Evolutionary conservation across 129 eudicot species (phyloP).

Genomic region (Flaveria linearis): DNA sequence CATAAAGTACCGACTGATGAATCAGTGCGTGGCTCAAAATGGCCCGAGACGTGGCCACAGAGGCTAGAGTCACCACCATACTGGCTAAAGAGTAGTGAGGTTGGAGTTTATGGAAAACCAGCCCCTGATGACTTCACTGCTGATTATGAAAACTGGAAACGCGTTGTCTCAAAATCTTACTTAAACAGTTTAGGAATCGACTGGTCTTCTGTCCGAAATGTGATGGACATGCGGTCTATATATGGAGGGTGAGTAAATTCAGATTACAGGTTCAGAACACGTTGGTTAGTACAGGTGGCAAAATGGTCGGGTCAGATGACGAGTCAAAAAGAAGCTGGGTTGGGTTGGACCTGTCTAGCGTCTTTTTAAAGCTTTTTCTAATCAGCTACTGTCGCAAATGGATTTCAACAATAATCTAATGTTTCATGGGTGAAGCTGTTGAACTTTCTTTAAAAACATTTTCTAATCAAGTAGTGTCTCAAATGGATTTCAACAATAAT

Average conservation of each 20-base stretch:
- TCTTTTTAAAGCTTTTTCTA: no score
- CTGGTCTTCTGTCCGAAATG: conserved; percentile 66
- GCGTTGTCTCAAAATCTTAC: conserved; percentile 51
- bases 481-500: conserved; percentile 5
- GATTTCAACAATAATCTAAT: no score
- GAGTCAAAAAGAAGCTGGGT: not conserved
- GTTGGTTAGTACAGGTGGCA: not conserved
- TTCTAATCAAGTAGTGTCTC: not conserved
- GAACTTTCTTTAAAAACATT: not conserved
- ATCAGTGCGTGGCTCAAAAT: conserved; percentile 51
- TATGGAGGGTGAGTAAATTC: conserved; percentile 62
- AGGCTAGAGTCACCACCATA: conserved; percentile 61
- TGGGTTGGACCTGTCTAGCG: not conserved
- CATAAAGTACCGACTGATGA: conserved; percentile 55
- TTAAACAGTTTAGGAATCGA: conserved; percentile 56
- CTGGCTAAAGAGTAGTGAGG: conserved; percentile 52
- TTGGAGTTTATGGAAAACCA: conserved; percentile 60
- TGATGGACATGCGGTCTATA: conserved; percentile 69
- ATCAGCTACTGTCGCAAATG: no score
- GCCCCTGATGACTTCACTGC: conserved; percentile 58
- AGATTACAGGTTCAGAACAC: not conserved
- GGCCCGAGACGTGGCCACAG: conserved; percentile 62
- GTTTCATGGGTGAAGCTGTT: not conserved
- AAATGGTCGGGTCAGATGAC: not conserved
- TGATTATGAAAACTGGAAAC: conserved; percentile 61